A percentile compares a stretch with the other conserved stretches of the same genome.
These are phyloP conservation scores for Beauveria sp. DNA, from an alignment of 2,329 filamentous ascomycete genomes.

Conservation along the genomic window DNA sequence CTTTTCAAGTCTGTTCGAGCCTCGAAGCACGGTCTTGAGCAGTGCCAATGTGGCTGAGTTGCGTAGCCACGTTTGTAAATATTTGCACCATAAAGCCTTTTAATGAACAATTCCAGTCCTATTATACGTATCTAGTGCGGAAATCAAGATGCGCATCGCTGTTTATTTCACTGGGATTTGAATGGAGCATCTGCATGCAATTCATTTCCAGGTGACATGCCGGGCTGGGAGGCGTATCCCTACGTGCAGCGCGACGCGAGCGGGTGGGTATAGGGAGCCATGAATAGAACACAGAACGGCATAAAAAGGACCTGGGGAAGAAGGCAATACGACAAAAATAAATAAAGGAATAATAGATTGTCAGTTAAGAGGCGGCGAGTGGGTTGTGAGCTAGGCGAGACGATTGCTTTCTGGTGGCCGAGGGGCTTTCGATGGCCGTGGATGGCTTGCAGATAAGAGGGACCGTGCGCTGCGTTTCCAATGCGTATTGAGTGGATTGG, in stretches of 20 bases:
- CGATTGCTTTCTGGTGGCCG: background rate
- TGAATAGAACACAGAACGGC: background rate
- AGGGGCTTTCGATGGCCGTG: background rate
- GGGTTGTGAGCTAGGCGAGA: background rate
- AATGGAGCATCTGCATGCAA: background rate
- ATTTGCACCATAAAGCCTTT: too few species aligned
- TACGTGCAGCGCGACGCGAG: background rate
- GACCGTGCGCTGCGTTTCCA: background rate
- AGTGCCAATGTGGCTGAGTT: background rate
- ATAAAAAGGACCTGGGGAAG: background rate
- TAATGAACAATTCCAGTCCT: background rate
- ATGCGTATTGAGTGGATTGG: background rate
- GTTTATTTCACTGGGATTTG: background rate
- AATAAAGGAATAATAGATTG: background rate
- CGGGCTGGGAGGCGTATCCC: background rate
- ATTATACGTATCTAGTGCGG: background rate
- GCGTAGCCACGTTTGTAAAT: background rate
- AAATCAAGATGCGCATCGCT: background rate
- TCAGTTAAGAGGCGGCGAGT: background rate
- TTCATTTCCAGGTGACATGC: background rate
- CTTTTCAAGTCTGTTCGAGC: too few species aligned
- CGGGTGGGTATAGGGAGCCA: background rate
- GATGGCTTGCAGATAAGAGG: constrained; percentile 2
- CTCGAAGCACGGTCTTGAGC: too few species aligned
- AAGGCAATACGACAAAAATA: background rate